phyloP scores from a whole-genome alignment of 805 yeast species.

The Nakazawaea ambrosiae region DNA sequence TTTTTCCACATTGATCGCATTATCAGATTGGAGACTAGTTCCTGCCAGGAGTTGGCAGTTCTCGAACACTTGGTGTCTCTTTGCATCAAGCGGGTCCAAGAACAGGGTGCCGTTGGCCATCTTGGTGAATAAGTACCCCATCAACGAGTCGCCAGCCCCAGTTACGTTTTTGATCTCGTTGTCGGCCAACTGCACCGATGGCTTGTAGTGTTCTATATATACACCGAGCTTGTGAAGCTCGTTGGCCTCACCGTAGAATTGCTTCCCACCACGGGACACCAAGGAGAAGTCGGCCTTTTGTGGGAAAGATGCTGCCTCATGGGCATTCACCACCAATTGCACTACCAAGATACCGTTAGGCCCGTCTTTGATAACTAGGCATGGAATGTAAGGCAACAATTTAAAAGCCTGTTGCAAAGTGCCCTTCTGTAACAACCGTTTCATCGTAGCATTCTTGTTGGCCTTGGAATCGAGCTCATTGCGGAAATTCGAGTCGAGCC shows the following conservation, averaged over 20 bases:
- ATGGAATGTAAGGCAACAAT: constrained; percentile 68
- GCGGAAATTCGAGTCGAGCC: constrained; percentile 37
- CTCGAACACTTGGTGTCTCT: constrained; percentile 16
- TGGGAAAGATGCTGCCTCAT: constrained; percentile 17
- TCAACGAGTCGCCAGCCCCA: constrained; percentile 84
- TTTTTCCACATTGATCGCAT: constrained; percentile 19
- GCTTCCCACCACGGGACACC: constrained; percentile 11
- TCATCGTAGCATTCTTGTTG: constrained; percentile 18
- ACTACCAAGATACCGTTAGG: constrained; percentile 47
- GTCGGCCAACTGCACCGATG: constrained; percentile 27
- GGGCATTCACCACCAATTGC: constrained; percentile 29
- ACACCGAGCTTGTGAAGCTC: constrained; percentile 36
- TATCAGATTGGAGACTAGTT: constrained; percentile 16
- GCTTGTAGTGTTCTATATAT: constrained; percentile 55
- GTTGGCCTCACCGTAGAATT: constrained; percentile 15
- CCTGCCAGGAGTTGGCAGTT: constrained; percentile 21
- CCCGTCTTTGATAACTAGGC: constrained; percentile 62
- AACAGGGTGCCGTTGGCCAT: constrained; percentile 18
- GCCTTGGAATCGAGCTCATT: constrained; percentile 33
- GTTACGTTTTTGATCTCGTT: constrained; percentile 55
- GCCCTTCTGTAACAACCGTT: constrained; percentile 31
- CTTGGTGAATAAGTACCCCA: constrained; percentile 53
- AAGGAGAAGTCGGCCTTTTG: constrained; percentile 14
- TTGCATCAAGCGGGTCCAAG: constrained; percentile 4
- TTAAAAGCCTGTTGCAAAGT: constrained; percentile 61